Evolutionary conservation across 345 rosid species (phyloP).

Genomic region (Acer negundo): DNA sequence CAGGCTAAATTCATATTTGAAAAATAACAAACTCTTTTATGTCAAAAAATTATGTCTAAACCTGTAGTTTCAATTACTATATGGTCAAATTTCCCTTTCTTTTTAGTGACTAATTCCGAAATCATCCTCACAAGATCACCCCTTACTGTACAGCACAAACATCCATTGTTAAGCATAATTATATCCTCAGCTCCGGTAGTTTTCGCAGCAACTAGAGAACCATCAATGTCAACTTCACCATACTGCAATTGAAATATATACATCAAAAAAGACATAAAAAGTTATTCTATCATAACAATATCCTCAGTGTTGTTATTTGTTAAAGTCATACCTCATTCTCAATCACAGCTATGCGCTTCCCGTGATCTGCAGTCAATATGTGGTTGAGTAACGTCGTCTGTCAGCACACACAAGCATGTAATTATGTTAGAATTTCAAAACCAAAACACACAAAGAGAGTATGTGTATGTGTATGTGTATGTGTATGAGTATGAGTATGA

Average conservation of each 20-base stretch:
- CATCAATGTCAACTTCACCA: constrained; percentile 97
- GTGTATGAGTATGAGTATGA: background rate
- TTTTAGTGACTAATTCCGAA: constrained; percentile 69
- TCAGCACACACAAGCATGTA: constrained; percentile 10
- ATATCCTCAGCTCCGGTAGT: constrained; percentile 88
- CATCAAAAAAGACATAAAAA: background rate
- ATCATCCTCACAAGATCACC: constrained; percentile 99
- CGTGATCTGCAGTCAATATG: constrained; percentile 92
- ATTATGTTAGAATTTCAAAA: background rate
- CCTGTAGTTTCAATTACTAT: constrained; percentile 96
- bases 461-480: background rate
- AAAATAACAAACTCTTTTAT: background rate
- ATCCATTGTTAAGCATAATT: constrained; percentile 93
- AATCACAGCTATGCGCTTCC: constrained; percentile 93
- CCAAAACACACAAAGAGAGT: background rate
- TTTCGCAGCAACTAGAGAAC: constrained; percentile 92
- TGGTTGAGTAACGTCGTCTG: constrained; percentile 95
- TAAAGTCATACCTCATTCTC: constrained; percentile 74
- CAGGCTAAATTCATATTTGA: background rate
- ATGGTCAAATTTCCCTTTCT: constrained; percentile 89
- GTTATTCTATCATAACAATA: background rate
- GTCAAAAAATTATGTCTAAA: background rate
- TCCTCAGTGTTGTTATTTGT: too few relatives aligned
- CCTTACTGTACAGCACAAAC: constrained; percentile 95
- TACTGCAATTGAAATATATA: constrained; percentile 44